These are phyloP conservation scores for Tolypocladium inflatum DNA, from an alignment of 2,329 filamentous ascomycete species.

Conservation along the genomic window DNA sequence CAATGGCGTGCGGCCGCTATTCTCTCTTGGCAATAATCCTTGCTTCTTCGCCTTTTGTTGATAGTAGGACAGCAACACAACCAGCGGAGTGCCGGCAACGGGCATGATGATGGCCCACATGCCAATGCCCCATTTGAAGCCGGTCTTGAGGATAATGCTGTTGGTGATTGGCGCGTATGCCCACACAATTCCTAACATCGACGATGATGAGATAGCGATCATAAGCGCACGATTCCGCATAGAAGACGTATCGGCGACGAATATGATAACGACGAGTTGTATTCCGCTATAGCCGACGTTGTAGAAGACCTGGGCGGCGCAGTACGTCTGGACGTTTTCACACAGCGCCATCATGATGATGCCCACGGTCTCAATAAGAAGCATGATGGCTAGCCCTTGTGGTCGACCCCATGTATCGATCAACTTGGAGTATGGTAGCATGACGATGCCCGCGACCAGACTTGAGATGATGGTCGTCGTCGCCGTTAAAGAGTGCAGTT, in stretches of 20 bases:
- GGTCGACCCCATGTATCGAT: background rate
- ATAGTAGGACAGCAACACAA: background rate
- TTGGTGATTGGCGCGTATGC: background rate
- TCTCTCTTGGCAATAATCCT: background rate
- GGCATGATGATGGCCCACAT: background rate
- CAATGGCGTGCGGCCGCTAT: background rate
- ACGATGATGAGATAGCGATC: background rate
- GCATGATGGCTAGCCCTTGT: background rate
- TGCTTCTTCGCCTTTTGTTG: background rate
- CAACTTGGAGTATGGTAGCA: background rate
- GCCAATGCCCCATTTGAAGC: background rate
- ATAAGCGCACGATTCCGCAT: background rate
- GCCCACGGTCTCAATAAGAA: background rate
- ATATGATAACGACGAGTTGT: background rate
- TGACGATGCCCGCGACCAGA: background rate
- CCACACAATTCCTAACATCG: background rate
- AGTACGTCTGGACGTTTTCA: background rate
- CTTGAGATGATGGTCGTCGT: background rate
- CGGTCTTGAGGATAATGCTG: background rate
- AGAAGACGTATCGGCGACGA: background rate
- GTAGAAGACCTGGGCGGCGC: background rate
- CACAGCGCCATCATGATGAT: background rate
- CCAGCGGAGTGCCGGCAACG: background rate
- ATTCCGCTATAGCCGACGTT: background rate
- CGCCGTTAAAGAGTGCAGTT: background rate